Percentiles rank a stretch among this genome's conserved stretches.
phyloP scores from a whole-genome alignment of 2,329 filamentous ascomycete species.

The Chaetothyriales sp. region DNA sequence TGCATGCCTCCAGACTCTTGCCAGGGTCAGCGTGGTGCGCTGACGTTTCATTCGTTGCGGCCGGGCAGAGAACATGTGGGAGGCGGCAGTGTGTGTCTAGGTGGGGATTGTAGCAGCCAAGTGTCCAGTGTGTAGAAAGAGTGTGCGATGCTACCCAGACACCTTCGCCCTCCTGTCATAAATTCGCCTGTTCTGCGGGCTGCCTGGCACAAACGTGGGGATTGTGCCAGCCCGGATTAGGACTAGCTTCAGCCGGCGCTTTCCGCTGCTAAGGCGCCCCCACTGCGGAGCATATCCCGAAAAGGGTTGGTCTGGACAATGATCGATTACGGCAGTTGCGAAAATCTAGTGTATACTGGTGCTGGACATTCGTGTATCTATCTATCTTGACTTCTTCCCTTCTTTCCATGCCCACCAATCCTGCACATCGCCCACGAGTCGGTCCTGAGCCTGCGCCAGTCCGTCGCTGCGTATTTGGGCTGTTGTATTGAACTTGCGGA shows the following conservation, averaged over 20 bases:
- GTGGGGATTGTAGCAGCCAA: slow-evolving; percentile 26
- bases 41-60: background rate
- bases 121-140: slow-evolving; percentile 18
- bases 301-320: background rate
- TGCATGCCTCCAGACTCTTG: slow-evolving; percentile 22
- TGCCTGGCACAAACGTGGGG: background rate
- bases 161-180: background rate
- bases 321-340: no score
- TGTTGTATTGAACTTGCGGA: background rate
- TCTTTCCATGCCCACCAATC: background rate
- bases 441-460: background rate
- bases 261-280: background rate
- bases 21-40: background rate
- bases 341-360: no score
- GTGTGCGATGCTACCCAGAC: slow-evolving; percentile 30
- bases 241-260: background rate
- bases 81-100: background rate
- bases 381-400: background rate
- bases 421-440: background rate
- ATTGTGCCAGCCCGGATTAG: background rate
- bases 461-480: background rate
- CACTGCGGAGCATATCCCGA: background rate
- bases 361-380: no score
- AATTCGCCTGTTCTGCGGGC: background rate
- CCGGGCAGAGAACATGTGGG: background rate